Evolutionary conservation across 148 eudicot species (phyloP).

Genomic region (Cornus florida): DNA sequence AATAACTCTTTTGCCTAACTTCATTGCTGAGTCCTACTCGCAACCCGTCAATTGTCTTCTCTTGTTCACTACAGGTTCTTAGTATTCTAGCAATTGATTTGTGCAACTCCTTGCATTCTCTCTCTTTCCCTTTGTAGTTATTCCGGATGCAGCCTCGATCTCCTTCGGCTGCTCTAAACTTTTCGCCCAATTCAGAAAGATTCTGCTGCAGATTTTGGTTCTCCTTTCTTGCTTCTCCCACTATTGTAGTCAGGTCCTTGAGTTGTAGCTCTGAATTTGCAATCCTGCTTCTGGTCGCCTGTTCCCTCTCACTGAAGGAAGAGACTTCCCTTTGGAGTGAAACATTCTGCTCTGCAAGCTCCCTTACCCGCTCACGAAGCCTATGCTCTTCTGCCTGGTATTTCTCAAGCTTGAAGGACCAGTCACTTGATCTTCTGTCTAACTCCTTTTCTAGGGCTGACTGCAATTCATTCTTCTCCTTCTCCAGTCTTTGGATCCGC

Average conservation of each 20-base stretch:
- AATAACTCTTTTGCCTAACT: constrained; percentile 42
- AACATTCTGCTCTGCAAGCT: constrained; percentile 97
- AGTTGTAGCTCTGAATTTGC: constrained; percentile 51
- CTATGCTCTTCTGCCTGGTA: constrained; percentile 80
- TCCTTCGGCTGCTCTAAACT: constrained; percentile 58
- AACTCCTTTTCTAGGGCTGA: constrained; percentile 72
- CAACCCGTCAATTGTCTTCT: constrained; percentile 77
- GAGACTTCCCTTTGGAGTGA: constrained; percentile 85
- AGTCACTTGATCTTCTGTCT: constrained; percentile 89
- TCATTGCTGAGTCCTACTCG: constrained; percentile 55
- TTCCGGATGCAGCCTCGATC: constrained; percentile 50
- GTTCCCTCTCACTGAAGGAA: constrained; percentile 56
- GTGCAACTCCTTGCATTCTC: constrained; percentile 81
- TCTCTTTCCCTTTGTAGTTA: constrained; percentile 61
- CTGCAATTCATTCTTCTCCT: constrained; percentile 73
- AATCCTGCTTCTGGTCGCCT: constrained; percentile 41
- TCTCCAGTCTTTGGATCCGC: constrained; percentile 52
- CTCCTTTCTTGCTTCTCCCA: constrained; percentile 56
- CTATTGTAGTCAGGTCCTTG: constrained; percentile 41
- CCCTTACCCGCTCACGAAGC: constrained; percentile 84
- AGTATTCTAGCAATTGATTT: constrained; percentile 50
- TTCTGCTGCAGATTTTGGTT: constrained; percentile 50
- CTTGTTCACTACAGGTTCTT: constrained; percentile 83
- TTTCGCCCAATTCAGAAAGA: constrained; percentile 51
- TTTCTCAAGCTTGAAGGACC: constrained; percentile 76